phyloP scores from a whole-genome alignment of 2,329 filamentous ascomycete species.

The Clarireedia sp. region DNA sequence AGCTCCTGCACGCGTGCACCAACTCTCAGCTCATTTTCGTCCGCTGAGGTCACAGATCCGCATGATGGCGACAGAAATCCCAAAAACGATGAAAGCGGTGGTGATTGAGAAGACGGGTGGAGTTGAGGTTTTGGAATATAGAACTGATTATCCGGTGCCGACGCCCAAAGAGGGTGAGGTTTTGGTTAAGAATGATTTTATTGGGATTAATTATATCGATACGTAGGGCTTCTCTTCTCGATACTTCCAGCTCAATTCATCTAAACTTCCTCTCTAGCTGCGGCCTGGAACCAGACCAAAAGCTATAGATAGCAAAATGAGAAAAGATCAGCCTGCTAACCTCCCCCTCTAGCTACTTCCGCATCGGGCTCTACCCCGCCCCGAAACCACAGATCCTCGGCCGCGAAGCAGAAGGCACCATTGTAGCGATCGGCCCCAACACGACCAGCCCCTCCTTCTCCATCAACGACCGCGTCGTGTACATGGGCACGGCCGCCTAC shows the following conservation, averaged over 20 bases:
- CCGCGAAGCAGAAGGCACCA: conserved; percentile 67
- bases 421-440: conserved; percentile 52
- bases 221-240: conserved; percentile 37
- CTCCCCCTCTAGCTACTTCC: conserved; percentile 58
- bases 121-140: conserved; percentile 64
- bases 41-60: too few relatives aligned
- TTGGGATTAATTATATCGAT: conserved; percentile 86
- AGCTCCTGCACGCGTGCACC: too few relatives aligned
- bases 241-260: not conserved
- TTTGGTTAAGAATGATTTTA: conserved; percentile 70
- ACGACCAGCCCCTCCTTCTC: conserved; percentile 43
- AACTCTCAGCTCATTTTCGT: too few relatives aligned
- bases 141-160: conserved; percentile 63
- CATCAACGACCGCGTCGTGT: conserved; percentile 64
- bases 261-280: not conserved
- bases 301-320: too few relatives aligned
- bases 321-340: not conserved
- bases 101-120: conserved; percentile 65
- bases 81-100: conserved; percentile 50
- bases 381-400: conserved; percentile 69
- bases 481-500: conserved; percentile 48
- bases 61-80: conserved; percentile 13
- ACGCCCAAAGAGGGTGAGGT: conserved; percentile 58
- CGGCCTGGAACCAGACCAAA: too few relatives aligned
- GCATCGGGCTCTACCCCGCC: conserved; percentile 73